These are phyloP conservation scores for Closterium sp. DNA, from an alignment of 139 green algal species.

Conservation along the genomic window DNA sequence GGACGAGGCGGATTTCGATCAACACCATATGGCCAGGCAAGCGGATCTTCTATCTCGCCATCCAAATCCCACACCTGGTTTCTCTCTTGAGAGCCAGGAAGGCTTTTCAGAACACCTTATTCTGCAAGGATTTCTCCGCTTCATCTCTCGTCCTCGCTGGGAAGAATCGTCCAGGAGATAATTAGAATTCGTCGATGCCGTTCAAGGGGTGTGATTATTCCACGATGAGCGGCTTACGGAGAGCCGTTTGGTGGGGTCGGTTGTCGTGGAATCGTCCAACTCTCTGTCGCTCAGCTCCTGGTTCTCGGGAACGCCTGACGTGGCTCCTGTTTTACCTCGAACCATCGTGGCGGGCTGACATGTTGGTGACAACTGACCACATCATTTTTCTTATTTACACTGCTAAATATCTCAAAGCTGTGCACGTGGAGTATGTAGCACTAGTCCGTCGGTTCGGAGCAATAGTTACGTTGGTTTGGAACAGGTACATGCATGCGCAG, in stretches of 20 bases:
- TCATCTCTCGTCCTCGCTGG: not conserved
- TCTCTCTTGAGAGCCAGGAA: not conserved
- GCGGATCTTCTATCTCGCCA: conserved; percentile 5
- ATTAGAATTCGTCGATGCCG: not conserved
- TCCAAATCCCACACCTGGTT: not conserved
- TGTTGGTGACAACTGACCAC: not conserved
- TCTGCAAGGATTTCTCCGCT: conserved; percentile 10
- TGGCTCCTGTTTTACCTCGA: not conserved
- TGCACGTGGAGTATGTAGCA: not conserved
- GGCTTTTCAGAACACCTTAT: not conserved
- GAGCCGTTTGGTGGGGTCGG: not conserved
- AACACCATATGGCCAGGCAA: conserved; percentile 28
- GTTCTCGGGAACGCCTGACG: not conserved
- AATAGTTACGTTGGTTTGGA: no score
- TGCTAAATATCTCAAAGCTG: not conserved
- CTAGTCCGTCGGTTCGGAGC: not conserved
- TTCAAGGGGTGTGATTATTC: not conserved
- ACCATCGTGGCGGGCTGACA: not conserved
- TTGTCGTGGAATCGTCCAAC: not conserved
- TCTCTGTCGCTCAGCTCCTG: not conserved
- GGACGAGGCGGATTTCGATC: conserved; percentile 9
- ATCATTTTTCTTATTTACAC: not conserved
- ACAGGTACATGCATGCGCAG: no score
- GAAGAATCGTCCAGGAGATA: not conserved
- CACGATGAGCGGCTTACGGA: not conserved